Conservation (phyloP, 345 rosid genomes). For the Balakata baccata region DNA sequence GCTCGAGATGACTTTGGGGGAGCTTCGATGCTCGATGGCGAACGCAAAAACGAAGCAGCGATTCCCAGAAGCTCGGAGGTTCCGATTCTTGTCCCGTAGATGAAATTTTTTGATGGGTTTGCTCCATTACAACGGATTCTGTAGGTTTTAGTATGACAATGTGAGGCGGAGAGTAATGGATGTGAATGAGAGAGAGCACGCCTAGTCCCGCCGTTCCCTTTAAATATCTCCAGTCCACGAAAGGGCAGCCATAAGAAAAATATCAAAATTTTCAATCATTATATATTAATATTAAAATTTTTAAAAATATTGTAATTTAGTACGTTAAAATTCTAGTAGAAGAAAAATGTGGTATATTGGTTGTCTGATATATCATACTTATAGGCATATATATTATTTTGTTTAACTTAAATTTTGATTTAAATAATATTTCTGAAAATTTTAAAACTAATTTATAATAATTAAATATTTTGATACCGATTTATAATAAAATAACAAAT, state of each 20-base stretch:
- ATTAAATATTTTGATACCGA: too few relatives aligned
- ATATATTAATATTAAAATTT: too few relatives aligned
- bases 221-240: slow-evolving; percentile 22
- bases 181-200: slow-evolving; percentile 33
- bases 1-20: slow-evolving; percentile 22
- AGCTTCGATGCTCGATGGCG: slow-evolving; percentile 31
- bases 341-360: too few relatives aligned
- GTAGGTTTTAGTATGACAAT: slow-evolving; percentile 13
- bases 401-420: too few relatives aligned
- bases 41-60: slow-evolving; percentile 70
- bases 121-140: slow-evolving; percentile 35
- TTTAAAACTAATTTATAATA: too few relatives aligned
- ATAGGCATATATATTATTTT: too few relatives aligned
- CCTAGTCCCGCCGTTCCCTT: slow-evolving; percentile 37
- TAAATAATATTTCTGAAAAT: too few relatives aligned
- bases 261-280: too few relatives aligned
- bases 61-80: slow-evolving; percentile 87
- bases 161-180: slow-evolving; percentile 29
- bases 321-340: too few relatives aligned
- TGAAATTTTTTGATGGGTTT: slow-evolving; percentile 32
- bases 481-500: too few relatives aligned
- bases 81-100: slow-evolving; percentile 36
- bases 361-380: too few relatives aligned
- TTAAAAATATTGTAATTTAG: too few relatives aligned
- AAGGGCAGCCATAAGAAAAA: slow-evolving; percentile 24